Conservation (phyloP, 805 yeast species). For the Cyberlindnera xishuangbannaensis region DNA sequence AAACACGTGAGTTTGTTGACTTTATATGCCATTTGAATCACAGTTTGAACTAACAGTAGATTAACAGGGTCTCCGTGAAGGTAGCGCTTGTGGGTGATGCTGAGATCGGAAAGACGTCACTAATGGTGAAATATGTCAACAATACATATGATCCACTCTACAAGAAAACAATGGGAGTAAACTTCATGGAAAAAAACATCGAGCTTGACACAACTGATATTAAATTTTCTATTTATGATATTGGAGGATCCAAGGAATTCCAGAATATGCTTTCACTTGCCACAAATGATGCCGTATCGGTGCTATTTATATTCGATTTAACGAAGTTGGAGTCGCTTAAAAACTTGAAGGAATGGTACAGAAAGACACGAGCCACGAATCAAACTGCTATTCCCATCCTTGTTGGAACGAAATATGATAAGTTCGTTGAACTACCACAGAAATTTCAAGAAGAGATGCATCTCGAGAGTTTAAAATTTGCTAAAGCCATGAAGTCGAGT, state of each 20-base stretch:
- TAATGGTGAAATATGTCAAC: conserved; percentile 97
- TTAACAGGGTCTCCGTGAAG: conserved; percentile 55
- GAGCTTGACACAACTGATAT: conserved; percentile 81
- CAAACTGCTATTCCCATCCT: conserved; percentile 85
- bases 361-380: conserved; percentile 86
- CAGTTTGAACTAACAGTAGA: conserved; percentile 4
- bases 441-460: conserved; percentile 84
- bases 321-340: conserved; percentile 81
- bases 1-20: conserved; percentile 16
- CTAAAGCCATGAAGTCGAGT: conserved; percentile 81
- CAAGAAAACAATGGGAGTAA: conserved; percentile 92
- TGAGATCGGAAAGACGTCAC: conserved; percentile 90
- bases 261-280: conserved; percentile 94
- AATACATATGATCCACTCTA: conserved; percentile 88
- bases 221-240: conserved; percentile 89
- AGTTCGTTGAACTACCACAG: conserved; percentile 70
- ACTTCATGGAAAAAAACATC: conserved; percentile 87
- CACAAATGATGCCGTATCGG: conserved; percentile 86
- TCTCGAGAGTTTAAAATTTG: conserved; percentile 74
- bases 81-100: conserved; percentile 95
- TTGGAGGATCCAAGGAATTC: conserved; percentile 94
- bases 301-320: conserved; percentile 83
- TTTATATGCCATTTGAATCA: neutral
- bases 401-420: conserved; percentile 91
- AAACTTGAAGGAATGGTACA: conserved; percentile 91